Evolutionary conservation across 192 early-diverging fungal genomes (phyloP), one percentile per base, ranked within the genome.

Genomic region (Linnemannia schmuckeri): DNA sequence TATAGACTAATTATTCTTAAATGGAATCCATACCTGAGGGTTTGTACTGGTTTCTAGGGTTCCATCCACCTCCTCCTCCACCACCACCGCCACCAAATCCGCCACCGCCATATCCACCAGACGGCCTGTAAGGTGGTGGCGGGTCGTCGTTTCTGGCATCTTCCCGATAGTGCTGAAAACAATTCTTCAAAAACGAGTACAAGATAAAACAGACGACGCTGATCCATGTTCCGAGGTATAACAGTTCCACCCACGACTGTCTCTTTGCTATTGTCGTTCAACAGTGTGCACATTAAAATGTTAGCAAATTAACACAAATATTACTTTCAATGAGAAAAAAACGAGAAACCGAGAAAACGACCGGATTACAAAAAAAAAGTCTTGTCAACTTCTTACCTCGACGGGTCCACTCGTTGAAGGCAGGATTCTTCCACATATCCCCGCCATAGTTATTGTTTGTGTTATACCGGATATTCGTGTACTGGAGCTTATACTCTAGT

Each of bases 401-500:
- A 47, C 37, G 30, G 42, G 57, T 44, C 82, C 77, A 82, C 75
- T 77, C 70, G 38, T 57, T 76, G 49, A 75, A 71, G 15, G 82
- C 52, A 6, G 76, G 9, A 8, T 78, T n/a, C 24, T 63, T 30
- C 18, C 27, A 46, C 18, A 42, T 70, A 68, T 70, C 24, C 8
- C 47, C 41, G 6, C 78, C 40, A 66, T 38, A 27, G 33, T 22
- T 35, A 30, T 3, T 70, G 33, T 46, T 10, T n/a, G 75, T 57
- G 17, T 73, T 52, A n/a, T 61, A 37, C 20, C 66, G 47, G n/a
- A 47, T 18, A 47, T 83, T 69, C 24, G 76, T 81, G 35, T 88
- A 88, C 44, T 76, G 37, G 6, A 89, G 74, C 20, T 82, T 85
- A 54, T 89, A 91, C 40, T 91, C 90, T 13, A 91, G 71, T 9